Evolutionary conservation across 73 alveolate species (phyloP), one percentile per base, ranked within the genome.

Genomic region (Durusdinium trenchii): DNA sequence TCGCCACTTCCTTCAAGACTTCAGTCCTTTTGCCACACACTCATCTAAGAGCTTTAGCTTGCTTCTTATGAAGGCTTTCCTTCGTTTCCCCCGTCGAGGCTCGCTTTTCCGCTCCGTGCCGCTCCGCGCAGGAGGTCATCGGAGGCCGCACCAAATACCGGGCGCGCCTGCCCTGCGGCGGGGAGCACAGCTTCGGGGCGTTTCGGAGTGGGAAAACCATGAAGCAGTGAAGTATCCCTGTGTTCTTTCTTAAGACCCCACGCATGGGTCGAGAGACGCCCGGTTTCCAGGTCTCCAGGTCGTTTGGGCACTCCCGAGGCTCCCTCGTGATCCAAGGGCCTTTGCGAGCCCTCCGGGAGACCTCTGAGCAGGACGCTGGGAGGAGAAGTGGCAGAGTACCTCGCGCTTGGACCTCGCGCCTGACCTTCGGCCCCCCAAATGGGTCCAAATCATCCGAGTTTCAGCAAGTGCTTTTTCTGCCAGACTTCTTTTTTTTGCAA

Each of bases 251-350:
- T 57, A 16, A 23, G 12, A 23, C 69, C 69, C 69, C 23, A 16
- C 32, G 69, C 69, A 16, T 16, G 23, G 69, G 69, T 12, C 69
- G 23, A 12, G 32, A 16, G 69, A 12, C 69, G 23, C 69, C 69
- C 69, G 12, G 69, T 57, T 23, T 16, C 69, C 69, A 57, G 69
- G 23, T 16, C n/a, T n/a, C 69, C 69, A 57, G 12, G 69, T 6
- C 79, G 79, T 38, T 26, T 64, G 79, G 45, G n/a, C 45, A 16
- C 28, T 28, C 52, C 51, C 47, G n/a, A 87, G 96, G 96, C 50
- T 87, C 96, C n/a, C 46, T 87, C 69, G 96, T 87, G 50, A 87
- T 87, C 85, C 96, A 87, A 67, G 96, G 96, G 71, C 96, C 96
- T 3, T 46, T 87, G 42, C 96, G 96, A 67, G 46, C 81, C 52